Evolutionary conservation across 176 grass and related monocot genomes (phyloP).

Genomic region (Musa beccarii): DNA sequence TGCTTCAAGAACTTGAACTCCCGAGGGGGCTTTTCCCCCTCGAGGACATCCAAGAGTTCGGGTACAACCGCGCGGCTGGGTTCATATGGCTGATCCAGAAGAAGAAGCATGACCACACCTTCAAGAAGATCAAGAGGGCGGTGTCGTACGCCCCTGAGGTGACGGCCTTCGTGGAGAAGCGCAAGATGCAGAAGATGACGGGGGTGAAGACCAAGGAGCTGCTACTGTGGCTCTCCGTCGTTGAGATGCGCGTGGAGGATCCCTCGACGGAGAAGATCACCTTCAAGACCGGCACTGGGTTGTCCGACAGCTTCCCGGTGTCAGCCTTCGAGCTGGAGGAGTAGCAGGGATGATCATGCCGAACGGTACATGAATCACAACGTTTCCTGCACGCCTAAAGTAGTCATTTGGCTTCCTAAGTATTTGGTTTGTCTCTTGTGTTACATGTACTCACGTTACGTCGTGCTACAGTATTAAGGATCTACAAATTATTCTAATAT

Average conservation of each 20-base stretch:
- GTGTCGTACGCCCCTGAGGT: slow-evolving; percentile 22
- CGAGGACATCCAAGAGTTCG: slow-evolving; percentile 25
- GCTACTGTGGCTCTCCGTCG: slow-evolving; percentile 17
- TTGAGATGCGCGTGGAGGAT: slow-evolving; percentile 9
- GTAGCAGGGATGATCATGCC: neutral
- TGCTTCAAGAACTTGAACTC: slow-evolving; percentile 20
- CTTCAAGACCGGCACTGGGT: slow-evolving; percentile 13
- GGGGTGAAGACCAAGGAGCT: slow-evolving; percentile 29
- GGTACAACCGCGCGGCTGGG: neutral
- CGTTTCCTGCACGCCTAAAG: too few species aligned
- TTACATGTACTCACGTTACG: too few species aligned
- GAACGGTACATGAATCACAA: too few species aligned
- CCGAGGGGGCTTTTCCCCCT: slow-evolving; percentile 22
- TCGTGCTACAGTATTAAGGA: too few species aligned
- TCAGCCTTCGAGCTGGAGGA: neutral
- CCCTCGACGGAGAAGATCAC: neutral
- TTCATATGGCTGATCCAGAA: slow-evolving; percentile 24
- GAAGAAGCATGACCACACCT: slow-evolving; percentile 34
- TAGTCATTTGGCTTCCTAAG: too few species aligned
- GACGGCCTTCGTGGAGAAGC: neutral
- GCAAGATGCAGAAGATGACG: slow-evolving; percentile 18
- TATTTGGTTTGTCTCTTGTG: too few species aligned
- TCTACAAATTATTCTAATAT: too few species aligned
- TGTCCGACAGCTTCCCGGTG: neutral
- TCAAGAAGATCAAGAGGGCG: slow-evolving; percentile 25